These are phyloP conservation scores for Penicillium hordei DNA, from an alignment of 2,329 filamentous ascomycete genomes.

Conservation along the genomic window DNA sequence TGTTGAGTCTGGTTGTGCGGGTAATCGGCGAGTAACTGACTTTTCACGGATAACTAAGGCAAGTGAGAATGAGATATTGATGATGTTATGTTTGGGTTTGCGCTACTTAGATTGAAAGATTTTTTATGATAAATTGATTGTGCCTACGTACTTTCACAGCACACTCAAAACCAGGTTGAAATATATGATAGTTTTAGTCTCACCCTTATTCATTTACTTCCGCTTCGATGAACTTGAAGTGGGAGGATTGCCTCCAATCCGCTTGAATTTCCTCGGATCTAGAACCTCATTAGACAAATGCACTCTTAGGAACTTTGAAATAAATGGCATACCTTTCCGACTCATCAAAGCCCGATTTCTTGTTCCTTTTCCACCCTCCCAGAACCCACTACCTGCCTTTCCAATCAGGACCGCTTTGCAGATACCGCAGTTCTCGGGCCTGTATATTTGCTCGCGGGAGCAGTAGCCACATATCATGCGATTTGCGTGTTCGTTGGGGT, in stretches of 20 bases:
- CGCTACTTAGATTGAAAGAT: not conserved
- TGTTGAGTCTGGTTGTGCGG: not conserved
- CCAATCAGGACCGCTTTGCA: constrained; percentile 71
- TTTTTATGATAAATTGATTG: too few relatives aligned
- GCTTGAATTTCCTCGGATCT: constrained; percentile 71
- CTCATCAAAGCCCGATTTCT: constrained; percentile 70
- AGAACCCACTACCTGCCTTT: constrained; percentile 68
- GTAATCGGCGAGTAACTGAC: not conserved
- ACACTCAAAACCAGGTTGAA: not conserved
- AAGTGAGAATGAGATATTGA: not conserved
- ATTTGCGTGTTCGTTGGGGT: constrained; percentile 77
- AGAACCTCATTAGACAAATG: constrained; percentile 7
- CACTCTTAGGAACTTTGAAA: not conserved
- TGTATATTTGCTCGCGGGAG: constrained; percentile 76
- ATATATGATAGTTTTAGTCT: not conserved
- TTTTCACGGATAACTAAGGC: not conserved
- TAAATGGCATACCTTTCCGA: constrained; percentile 54
- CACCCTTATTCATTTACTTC: constrained; percentile 21
- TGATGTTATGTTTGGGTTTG: not conserved
- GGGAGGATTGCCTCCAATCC: constrained; percentile 49
- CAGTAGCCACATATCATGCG: constrained; percentile 81
- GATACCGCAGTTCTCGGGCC: constrained; percentile 71
- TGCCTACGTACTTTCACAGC: too few relatives aligned
- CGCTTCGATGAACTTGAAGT: constrained; percentile 34
- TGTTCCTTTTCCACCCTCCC: constrained; percentile 86